Percentiles rank a stretch among this genome's conserved stretches.
phyloP scores from a whole-genome alignment of 768 basidiomycete species.

The Amylocystis lapponica region DNA sequence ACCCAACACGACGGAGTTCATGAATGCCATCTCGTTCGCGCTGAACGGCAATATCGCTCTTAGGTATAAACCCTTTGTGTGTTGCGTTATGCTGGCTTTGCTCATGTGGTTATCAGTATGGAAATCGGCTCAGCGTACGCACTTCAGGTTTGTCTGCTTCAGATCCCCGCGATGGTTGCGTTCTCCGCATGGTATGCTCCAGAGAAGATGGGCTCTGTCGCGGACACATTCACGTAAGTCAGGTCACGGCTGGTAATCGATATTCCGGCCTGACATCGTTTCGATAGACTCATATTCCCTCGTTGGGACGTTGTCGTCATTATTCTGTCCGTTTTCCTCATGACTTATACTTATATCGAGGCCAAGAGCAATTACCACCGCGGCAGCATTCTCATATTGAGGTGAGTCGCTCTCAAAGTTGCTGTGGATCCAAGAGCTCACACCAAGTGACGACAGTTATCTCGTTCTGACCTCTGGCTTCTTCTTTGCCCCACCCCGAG shows the following conservation, averaged over 20 bases:
- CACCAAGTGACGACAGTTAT: conserved; percentile 51
- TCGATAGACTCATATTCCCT: conserved; percentile 85
- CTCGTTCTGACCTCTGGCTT: conserved; percentile 89
- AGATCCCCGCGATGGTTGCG: conserved; percentile 98
- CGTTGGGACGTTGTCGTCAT: conserved; percentile 96
- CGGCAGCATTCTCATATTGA: conserved; percentile 90
- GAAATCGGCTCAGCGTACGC: conserved; percentile 99
- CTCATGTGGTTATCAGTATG: conserved; percentile 57
- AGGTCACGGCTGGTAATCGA: background rate
- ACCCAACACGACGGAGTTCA: conserved; percentile 98
- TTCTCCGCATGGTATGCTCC: conserved; percentile 96
- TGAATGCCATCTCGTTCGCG: conserved; percentile 99
- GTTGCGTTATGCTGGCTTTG: no score
- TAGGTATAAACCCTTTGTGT: conserved; percentile 46
- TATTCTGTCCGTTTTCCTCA: conserved; percentile 92
- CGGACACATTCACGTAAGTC: conserved; percentile 90
- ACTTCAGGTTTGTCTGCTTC: conserved; percentile 93
- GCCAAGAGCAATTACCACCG: conserved; percentile 98
- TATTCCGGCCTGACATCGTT: background rate
- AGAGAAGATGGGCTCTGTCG: conserved; percentile 76
- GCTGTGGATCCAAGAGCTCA: conserved; percentile 6
- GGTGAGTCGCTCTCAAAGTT: conserved; percentile 39
- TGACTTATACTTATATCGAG: conserved; percentile 99
- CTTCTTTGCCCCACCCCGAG: conserved; percentile 68
- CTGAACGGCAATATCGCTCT: conserved; percentile 95